Evolutionary conservation across 192 early-diverging fungal species (phyloP).

Genomic region (Backusella macrospora): DNA sequence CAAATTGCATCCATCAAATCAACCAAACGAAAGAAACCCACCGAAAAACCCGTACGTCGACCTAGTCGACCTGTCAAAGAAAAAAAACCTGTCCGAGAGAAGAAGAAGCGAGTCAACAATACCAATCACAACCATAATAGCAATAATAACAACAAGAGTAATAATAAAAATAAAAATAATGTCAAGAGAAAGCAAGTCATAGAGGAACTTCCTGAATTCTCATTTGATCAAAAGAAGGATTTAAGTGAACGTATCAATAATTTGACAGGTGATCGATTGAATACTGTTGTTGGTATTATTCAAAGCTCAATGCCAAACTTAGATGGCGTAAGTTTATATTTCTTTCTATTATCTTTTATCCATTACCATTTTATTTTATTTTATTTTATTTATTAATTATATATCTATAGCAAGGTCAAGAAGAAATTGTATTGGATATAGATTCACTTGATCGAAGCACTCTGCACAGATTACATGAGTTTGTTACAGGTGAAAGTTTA

Average conservation of each 20-base stretch:
- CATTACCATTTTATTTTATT: not conserved
- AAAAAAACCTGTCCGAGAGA: constrained; percentile 10
- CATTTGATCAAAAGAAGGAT: constrained; percentile 88
- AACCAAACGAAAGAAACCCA: constrained; percentile 30
- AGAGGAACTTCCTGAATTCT: constrained; percentile 57
- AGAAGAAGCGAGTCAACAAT: constrained; percentile 13
- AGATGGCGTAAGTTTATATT: constrained; percentile 52
- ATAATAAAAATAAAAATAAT: not conserved
- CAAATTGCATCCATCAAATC: constrained; percentile 46
- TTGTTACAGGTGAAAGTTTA: constrained; percentile 64
- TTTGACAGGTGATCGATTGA: constrained; percentile 64
- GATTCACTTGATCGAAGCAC: constrained; percentile 84
- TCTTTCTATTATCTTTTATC: not conserved
- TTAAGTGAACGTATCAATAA: constrained; percentile 71
- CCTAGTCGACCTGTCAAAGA: constrained; percentile 11
- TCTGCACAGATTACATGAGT: constrained; percentile 84
- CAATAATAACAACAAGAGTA: not conserved
- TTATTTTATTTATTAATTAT: not conserved
- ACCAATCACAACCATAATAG: constrained; percentile 1
- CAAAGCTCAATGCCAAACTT: constrained; percentile 62
- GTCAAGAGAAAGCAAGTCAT: constrained; percentile 21
- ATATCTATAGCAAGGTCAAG: constrained; percentile 54
- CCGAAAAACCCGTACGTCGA: constrained; percentile 22
- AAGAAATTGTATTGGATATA: constrained; percentile 97
- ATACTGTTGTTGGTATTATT: constrained; percentile 76